A percentile compares a stretch with the other conserved stretches of the same genome.
Conservation (phyloP, 2,329 filamentous ascomycete genomes). For the Diaporthe sp. region DNA sequence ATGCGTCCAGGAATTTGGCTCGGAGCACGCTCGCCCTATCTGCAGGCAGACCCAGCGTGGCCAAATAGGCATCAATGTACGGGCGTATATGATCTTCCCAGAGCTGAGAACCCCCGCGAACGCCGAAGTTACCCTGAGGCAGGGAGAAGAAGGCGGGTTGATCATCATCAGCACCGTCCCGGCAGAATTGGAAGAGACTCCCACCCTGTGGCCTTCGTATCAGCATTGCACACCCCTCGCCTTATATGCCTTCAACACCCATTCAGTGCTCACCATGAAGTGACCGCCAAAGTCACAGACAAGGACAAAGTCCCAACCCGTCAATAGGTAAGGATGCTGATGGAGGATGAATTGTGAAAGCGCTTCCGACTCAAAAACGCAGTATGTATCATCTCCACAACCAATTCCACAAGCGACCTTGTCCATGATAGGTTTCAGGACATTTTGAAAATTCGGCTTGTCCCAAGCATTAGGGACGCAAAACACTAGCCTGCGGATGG, state of each 20-base stretch:
- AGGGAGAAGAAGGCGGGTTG: background rate
- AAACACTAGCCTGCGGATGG: background rate
- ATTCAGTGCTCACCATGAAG: background rate
- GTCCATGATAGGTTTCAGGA: background rate
- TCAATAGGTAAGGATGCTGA: background rate
- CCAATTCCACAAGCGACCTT: background rate
- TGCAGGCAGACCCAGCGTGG: background rate
- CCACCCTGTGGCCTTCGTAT: background rate
- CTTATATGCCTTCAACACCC: background rate
- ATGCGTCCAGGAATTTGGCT: background rate
- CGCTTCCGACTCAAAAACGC: constrained; percentile 7
- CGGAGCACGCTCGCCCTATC: background rate
- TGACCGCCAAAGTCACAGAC: constrained; percentile 10
- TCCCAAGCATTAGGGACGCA: constrained; percentile 3
- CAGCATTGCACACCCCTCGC: background rate
- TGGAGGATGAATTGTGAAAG: background rate
- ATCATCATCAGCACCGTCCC: background rate
- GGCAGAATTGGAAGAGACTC: constrained; percentile 1
- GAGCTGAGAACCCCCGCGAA: background rate
- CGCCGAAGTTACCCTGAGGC: background rate
- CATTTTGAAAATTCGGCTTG: background rate
- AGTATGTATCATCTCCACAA: background rate
- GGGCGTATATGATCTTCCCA: constrained; percentile 1
- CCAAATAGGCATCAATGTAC: background rate
- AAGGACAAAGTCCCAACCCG: background rate